Evolutionary conservation across 2,329 filamentous ascomycete species (phyloP), one percentile per base, ranked within the genome.

Genomic region (Penicillium sp.): DNA sequence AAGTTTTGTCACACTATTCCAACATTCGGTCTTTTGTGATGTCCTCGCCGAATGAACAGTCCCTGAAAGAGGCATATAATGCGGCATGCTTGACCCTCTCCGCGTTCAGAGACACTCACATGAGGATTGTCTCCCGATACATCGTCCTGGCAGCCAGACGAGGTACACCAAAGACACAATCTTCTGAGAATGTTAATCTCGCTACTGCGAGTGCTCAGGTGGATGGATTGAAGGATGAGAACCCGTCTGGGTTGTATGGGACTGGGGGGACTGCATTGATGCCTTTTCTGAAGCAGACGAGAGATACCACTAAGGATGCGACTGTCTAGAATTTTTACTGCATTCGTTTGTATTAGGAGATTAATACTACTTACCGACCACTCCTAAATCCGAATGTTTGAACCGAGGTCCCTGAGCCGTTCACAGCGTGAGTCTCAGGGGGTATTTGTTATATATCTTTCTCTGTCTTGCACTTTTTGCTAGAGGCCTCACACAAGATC

Each of bases 261-360:
- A 82, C 80, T 0, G 80, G 80, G n/a, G 80, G 80, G 0, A 82
- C 81, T 0, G 77, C 74, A 55, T 63, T 83, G 56, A 81, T 83
- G 51, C 79, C 81, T 0, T 83, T 83, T 56, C 60, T 83, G 54
- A 79, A 79, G 56, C 75, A 79, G 47, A 81, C 79, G 6, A 71
- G 81, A 53, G 79, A 83, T 58, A 77, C 81, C 57, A 82, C 81
- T 2, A 76, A 71, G 47, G 73, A 73, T 55, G 69, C 77, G 8
- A 72, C 71, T 25, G 66, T 64, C 40, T 73, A 55, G 35, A 44
- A n/a, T 4, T 15, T 37, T 18, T 6, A 9, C 15, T n/a, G n/a
- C 3, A 18, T 37, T 5, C 18, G 3, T 18, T 35, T 5, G 4
- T 27, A 8, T 35, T n/a, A n/a, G 33, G n/a, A 18, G 6, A 18